Base-by-base conservation (phyloP, 2,329 filamentous ascomycete species). In the Ophiostoma populinum region DNA sequence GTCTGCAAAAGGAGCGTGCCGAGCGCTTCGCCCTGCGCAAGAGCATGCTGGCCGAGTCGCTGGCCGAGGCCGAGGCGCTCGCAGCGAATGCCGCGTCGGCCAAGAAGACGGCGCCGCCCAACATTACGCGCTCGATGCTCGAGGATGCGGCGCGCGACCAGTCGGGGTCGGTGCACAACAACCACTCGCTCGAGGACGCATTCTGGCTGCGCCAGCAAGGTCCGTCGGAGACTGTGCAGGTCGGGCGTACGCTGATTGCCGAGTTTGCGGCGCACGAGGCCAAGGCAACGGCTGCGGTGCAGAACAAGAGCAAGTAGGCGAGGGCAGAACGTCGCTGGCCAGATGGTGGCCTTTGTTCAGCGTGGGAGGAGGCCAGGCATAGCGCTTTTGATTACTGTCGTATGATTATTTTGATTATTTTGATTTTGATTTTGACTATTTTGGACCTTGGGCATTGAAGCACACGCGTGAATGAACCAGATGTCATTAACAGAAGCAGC, bases 21-120 rank as follows among this genome's bases (percentile, higher is more conserved):
- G 81, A 93, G 51, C 69, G 82, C 16, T 95, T 78, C 55, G 54
- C 78, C 32, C 73, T 90, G 50, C 73, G 87, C 43, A 87, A 83
- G 58, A 71, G 70, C 44, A 73, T 85, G 36, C 65, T 95, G 2
- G 70, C 83, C 40, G 77, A 86, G 48, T 79, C 69, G 17, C 55
- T 85, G 10, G 73, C 69, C 1, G 56, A 70, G 39, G 62, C 70
- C 21, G 60, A 63, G 2, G 62, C 21, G 21, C 21, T 22, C 21
- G 21, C 7, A 7, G 21, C 6, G 21, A 11, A 6, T 22, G 21
- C 6, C 21, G 21, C 21, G 21, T n/a, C n/a, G n/a, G n/a, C 62
- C 3, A 62, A 66, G 35, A 58, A 56, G 36, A 57, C 61, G 10
- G 13, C 55, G 57, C 6, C 56, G 6, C 54, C 12, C 63, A 61